phyloP scores from a whole-genome alignment of 176 grass and related monocot genomes.

The Zoysia japonica region DNA sequence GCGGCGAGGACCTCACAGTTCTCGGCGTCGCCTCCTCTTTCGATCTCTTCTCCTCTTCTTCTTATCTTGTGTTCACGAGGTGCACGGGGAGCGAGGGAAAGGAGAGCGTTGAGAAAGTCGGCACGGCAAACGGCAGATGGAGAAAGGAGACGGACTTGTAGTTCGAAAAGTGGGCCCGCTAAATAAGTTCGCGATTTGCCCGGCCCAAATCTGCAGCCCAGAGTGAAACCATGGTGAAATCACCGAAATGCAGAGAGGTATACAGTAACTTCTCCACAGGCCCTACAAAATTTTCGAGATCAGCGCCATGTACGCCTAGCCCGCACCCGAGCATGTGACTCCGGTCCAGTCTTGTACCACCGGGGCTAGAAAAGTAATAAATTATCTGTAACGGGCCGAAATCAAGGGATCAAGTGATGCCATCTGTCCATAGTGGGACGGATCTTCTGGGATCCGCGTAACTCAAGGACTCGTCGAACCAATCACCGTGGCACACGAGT shows the following conservation, averaged over 20 bases:
- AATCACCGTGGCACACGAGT: background rate
- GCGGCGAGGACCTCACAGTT: background rate
- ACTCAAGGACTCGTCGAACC: background rate
- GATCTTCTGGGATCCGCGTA: slow-evolving; percentile 19
- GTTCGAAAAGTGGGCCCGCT: too few relatives aligned
- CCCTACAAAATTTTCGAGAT: too few relatives aligned
- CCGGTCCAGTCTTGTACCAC: too few relatives aligned
- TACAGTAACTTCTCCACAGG: too few relatives aligned
- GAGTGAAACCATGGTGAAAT: too few relatives aligned
- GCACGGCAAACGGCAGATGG: background rate
- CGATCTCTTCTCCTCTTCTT: slow-evolving; percentile 6
- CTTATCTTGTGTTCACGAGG: slow-evolving; percentile 39
- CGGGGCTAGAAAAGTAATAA: background rate
- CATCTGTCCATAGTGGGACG: background rate
- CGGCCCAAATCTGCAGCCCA: too few relatives aligned
- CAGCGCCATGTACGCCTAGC: too few relatives aligned
- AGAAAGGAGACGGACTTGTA: too few relatives aligned
- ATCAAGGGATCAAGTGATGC: background rate
- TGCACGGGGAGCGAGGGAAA: slow-evolving; percentile 43
- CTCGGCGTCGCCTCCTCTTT: background rate
- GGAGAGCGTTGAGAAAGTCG: background rate
- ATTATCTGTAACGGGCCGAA: background rate
- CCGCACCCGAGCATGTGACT: too few relatives aligned
- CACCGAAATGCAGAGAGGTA: too few relatives aligned
- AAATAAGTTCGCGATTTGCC: too few relatives aligned